A percentile compares a stretch with the other conserved stretches of the same genome.
phyloP scores from a whole-genome alignment of 2,329 filamentous ascomycete genomes.

The Neopestalotiopsis clavispora region DNA sequence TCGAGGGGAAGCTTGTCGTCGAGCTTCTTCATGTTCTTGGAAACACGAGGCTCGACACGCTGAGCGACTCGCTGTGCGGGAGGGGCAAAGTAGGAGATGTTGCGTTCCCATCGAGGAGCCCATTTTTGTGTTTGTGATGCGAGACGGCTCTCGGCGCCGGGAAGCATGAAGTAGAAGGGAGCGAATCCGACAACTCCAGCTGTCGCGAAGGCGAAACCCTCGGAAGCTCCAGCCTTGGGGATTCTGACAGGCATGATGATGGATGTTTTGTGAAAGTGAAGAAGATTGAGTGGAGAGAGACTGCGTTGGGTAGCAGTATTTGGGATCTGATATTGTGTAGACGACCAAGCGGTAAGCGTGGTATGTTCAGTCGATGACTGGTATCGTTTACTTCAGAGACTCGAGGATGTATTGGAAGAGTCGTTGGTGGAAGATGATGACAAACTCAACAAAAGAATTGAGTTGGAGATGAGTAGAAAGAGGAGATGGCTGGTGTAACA shows the following conservation, averaged over 20 bases:
- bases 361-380: background rate
- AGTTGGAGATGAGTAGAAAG: slow-evolving; percentile 11
- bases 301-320: background rate
- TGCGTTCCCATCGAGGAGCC: slow-evolving; percentile 65
- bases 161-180: slow-evolving; percentile 62
- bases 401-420: background rate
- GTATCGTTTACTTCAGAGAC: slow-evolving; percentile 1
- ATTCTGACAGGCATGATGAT: slow-evolving; percentile 56
- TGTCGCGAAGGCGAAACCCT: slow-evolving; percentile 58
- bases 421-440: slow-evolving; percentile 13
- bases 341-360: background rate
- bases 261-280: slow-evolving; percentile 20
- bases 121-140: slow-evolving; percentile 60
- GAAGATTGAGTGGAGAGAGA: slow-evolving; percentile 20
- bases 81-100: slow-evolving; percentile 58
- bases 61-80: slow-evolving; percentile 52
- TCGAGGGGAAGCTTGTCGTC: slow-evolving; percentile 55
- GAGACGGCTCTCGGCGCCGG: slow-evolving; percentile 59
- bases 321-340: background rate
- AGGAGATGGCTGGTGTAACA: slow-evolving; percentile 12
- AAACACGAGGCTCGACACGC: slow-evolving; percentile 53
- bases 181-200: slow-evolving; percentile 59
- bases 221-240: slow-evolving; percentile 51
- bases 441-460: slow-evolving; percentile 2
- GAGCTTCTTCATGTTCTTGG: slow-evolving; percentile 49